Evolutionary conservation across 805 yeast species (phyloP).

Genomic region (Kluyveromyces wickerhamii): DNA sequence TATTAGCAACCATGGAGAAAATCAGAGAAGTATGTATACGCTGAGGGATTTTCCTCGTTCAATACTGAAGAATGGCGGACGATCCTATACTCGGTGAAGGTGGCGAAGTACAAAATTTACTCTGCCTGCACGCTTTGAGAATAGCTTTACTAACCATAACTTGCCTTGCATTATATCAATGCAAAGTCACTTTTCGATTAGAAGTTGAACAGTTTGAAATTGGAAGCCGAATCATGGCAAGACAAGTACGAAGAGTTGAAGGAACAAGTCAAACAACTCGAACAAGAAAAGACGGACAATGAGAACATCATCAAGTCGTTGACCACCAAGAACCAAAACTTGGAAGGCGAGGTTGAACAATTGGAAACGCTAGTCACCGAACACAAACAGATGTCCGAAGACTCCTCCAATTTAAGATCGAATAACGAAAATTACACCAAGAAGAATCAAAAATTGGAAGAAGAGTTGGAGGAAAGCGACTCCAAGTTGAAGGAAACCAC

Average conservation of each 20-base stretch:
- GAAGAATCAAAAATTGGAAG: slow-evolving; percentile 83
- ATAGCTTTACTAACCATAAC: too few relatives aligned
- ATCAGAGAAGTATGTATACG: slow-evolving; percentile 46
- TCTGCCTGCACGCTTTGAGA: too few relatives aligned
- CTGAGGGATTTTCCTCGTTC: neutral
- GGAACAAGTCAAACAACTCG: slow-evolving; percentile 76
- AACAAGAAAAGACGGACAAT: slow-evolving; percentile 85
- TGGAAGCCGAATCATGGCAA: slow-evolving; percentile 96
- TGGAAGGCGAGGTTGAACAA: slow-evolving; percentile 66
- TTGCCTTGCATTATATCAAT: too few relatives aligned
- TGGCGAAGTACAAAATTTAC: too few relatives aligned
- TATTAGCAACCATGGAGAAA: slow-evolving; percentile 40
- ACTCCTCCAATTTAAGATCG: slow-evolving; percentile 78
- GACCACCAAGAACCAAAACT: slow-evolving; percentile 81
- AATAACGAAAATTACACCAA: slow-evolving; percentile 86
- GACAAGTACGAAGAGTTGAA: slow-evolving; percentile 87
- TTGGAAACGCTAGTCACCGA: slow-evolving; percentile 66
- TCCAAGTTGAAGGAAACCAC: slow-evolving; percentile 87
- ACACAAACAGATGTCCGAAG: slow-evolving; percentile 82
- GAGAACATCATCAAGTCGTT: slow-evolving; percentile 92
- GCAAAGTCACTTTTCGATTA: slow-evolving; percentile 28
- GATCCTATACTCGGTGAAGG: too few relatives aligned
- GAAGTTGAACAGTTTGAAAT: slow-evolving; percentile 84
- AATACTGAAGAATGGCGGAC: too few relatives aligned
- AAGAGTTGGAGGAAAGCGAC: slow-evolving; percentile 85